A percentile compares a stretch with the other conserved stretches of the same genome.
These are phyloP conservation scores for Aspergillus carbonarius DNA, from an alignment of 2,329 filamentous ascomycete species.

Conservation along the genomic window DNA sequence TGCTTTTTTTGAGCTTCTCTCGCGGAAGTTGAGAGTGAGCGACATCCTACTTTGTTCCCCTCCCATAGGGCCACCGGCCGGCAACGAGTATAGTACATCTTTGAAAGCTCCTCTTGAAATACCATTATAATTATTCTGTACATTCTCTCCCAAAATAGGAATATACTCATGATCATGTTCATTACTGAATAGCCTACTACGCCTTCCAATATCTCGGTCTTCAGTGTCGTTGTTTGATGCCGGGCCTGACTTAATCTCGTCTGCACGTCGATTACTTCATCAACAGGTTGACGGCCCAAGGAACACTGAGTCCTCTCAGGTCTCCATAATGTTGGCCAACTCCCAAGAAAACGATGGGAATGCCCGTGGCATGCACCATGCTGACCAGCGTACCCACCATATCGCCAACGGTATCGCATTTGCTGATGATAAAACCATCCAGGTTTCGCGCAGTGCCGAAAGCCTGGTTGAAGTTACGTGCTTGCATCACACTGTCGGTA, in stretches of 20 bases:
- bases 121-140: not conserved
- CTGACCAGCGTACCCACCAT: constrained; percentile 96
- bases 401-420: constrained; percentile 98
- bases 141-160: not conserved
- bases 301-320: constrained; percentile 63
- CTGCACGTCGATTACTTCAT: constrained; percentile 49
- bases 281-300: constrained; percentile 60
- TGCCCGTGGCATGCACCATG: constrained; percentile 95
- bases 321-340: constrained; percentile 68
- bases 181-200: not conserved
- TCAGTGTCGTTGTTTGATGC: not conserved
- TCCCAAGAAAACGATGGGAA: constrained; percentile 90
- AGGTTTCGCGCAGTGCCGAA: constrained; percentile 79
- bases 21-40: too few species aligned
- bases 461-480: constrained; percentile 90
- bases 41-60: too few species aligned
- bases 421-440: constrained; percentile 97
- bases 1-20: not conserved
- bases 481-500: constrained; percentile 92
- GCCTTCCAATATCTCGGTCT: not conserved
- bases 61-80: too few species aligned
- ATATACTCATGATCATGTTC: not conserved
- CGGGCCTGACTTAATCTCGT: not conserved
- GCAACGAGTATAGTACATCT: too few species aligned
- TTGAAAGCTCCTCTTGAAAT: too few species aligned